phyloP scores from a whole-genome alignment of 225 moss, liverwort and hornwort genomes.

The Polytrichum formosum region DNA sequence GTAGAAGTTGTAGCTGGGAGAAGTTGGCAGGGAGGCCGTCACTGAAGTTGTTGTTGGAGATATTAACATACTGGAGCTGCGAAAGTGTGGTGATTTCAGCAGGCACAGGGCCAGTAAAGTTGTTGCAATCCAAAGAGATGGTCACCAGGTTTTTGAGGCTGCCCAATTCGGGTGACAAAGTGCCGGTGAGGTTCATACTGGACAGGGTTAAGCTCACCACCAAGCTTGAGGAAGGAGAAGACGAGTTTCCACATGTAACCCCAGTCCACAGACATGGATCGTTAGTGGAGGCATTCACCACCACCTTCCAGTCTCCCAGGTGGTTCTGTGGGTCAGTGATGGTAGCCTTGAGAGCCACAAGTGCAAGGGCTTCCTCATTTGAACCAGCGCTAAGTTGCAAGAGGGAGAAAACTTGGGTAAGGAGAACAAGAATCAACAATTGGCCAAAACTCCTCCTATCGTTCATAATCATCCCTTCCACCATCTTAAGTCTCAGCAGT shows the following conservation, averaged over 20 bases:
- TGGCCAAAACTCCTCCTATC: too few species aligned
- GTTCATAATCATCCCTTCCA: too few species aligned
- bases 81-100: constrained; percentile 37
- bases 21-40: constrained; percentile 50
- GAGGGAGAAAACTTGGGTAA: constrained; percentile 6
- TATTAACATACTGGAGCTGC: constrained; percentile 56
- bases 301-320: constrained; percentile 39
- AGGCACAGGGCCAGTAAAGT: constrained; percentile 71
- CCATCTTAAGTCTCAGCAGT: too few species aligned
- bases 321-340: constrained; percentile 29
- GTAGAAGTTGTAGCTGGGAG: constrained; percentile 64
- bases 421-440: too few species aligned
- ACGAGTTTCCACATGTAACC: constrained; percentile 29
- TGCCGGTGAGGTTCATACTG: constrained; percentile 51
- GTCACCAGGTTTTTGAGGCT: constrained; percentile 34
- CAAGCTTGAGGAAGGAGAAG: constrained; percentile 1
- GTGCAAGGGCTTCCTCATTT: constrained; percentile 36
- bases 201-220: constrained; percentile 43
- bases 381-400: constrained; percentile 20
- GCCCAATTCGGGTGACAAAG: constrained; percentile 30
- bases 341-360: constrained; percentile 33
- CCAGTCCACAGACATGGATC: constrained; percentile 48
- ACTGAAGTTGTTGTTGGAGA: constrained; percentile 66
- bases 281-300: constrained; percentile 10
- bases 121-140: constrained; percentile 66